Conservation (phyloP, 805 yeast genomes). For the Yamadazyma olivae region DNA sequence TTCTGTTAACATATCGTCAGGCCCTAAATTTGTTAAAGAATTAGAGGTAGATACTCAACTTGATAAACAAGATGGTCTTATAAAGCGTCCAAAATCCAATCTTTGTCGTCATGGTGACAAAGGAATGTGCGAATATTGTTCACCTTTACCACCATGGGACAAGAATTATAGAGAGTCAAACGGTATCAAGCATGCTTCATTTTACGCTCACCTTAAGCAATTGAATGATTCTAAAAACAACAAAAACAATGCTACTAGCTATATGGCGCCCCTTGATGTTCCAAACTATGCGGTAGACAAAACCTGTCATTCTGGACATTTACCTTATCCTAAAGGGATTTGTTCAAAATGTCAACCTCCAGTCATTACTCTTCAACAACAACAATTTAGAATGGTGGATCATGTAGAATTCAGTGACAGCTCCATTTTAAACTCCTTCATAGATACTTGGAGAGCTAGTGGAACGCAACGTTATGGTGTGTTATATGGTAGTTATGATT, state of each 20-base stretch:
- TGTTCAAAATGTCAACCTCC: slow-evolving; percentile 97
- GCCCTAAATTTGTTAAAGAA: slow-evolving; percentile 46
- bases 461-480: slow-evolving; percentile 87
- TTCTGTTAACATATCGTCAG: slow-evolving; percentile 1
- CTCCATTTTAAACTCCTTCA: slow-evolving; percentile 71
- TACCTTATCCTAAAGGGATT: slow-evolving; percentile 92
- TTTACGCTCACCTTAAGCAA: slow-evolving; percentile 77
- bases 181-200: slow-evolving; percentile 83
- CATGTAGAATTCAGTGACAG: slow-evolving; percentile 83
- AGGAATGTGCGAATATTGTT: slow-evolving; percentile 98
- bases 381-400: slow-evolving; percentile 92
- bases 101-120: slow-evolving; percentile 85
- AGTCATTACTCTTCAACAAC: slow-evolving; percentile 88
- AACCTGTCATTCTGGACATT: slow-evolving; percentile 75
- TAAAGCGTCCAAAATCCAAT: slow-evolving; percentile 55
- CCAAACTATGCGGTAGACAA: slow-evolving; percentile 64
- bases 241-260: slow-evolving; percentile 52
- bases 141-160: slow-evolving; percentile 96
- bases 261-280: slow-evolving; percentile 75
- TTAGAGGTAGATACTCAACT: slow-evolving; percentile 63
- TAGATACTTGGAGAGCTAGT: slow-evolving; percentile 87
- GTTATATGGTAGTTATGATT: slow-evolving; percentile 77
- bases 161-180: slow-evolving; percentile 67
- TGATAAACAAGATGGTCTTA: slow-evolving; percentile 68
- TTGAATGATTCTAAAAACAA: slow-evolving; percentile 66